Evolutionary conservation across 163 green algal species (phyloP).

Genomic region (Botryococcus braunii): DNA sequence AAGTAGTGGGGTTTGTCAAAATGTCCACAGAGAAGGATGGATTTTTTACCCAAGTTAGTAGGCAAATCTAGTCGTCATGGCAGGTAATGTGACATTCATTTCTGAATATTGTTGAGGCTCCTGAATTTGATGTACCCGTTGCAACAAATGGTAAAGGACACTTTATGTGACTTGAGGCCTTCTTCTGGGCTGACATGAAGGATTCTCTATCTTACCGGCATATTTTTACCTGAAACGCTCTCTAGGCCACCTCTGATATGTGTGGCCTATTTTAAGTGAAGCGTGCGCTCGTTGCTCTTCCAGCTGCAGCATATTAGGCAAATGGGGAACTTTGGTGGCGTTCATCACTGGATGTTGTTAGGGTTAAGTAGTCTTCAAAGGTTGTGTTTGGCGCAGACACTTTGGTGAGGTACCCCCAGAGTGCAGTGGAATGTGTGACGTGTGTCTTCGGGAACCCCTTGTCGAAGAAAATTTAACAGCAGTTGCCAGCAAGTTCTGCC

Average conservation of each 20-base stretch:
- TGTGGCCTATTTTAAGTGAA: not conserved
- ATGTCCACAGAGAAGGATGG: no score
- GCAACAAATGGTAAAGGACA: no score
- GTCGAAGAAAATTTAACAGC: not conserved
- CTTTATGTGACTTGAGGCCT: no score
- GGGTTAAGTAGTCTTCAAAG: not conserved
- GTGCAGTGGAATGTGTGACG: slow-evolving; percentile 34
- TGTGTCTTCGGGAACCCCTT: slow-evolving; percentile 7
- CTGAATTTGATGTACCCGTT: no score
- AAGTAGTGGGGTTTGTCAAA: no score
- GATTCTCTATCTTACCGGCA: no score
- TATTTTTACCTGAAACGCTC: not conserved
- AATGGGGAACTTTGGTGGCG: not conserved
- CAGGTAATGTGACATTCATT: no score
- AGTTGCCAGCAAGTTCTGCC: not conserved
- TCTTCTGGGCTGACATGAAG: no score
- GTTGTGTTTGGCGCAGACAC: slow-evolving; percentile 22
- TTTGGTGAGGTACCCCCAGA: slow-evolving; percentile 37
- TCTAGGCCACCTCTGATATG: not conserved
- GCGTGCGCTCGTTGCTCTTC: not conserved
- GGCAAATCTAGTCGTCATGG: no score
- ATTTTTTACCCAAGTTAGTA: no score
- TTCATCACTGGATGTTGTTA: not conserved
- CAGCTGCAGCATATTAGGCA: not conserved
- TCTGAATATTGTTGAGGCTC: no score